Base-by-base conservation (phyloP, 2,329 filamentous ascomycete genomes). In the Fusarium zealandicum region DNA sequence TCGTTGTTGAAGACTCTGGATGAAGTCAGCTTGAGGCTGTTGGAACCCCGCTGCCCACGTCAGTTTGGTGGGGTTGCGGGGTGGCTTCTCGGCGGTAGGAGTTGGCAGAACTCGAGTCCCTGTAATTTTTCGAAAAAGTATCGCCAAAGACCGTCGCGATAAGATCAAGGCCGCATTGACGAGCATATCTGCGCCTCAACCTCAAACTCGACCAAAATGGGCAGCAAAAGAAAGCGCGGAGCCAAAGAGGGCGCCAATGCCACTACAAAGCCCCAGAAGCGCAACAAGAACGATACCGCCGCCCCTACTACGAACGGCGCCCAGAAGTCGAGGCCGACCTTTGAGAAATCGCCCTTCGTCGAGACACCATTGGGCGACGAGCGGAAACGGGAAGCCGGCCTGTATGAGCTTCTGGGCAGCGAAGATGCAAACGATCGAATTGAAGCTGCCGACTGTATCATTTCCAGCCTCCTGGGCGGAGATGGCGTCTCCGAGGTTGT, bases 401-500 rank as follows among this genome's bases (percentile, higher is more conserved):
- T 88, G 3, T 89, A 89, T 69, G 81, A 87, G 18, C 74, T 82
- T 1, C 79, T 89, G 1, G 82, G 82, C 27, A 87, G 83, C 61
- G 82, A 86, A 60, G 83, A 86, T 61, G 73, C 74, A 14, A 71
- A 74, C 12, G 80, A 86, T 36, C 79, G 86, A 38, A 78, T 87
- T 20, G 74, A 77, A 17, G 85, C 86, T 6, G 86, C 84, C 25
- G 80, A 82, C 55, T 82, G 79, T 17, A 82, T 88, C 27, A 72
- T 87, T 6, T 81, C 81, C 0, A 80, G 80, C 7, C 76, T 88
- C 2, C 68, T 87, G 1, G 78, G 72, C 32, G 76, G 75, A 36
- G 73, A 82, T 16, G 75, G 76, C 27, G 81, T 80, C 4, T 59
- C 78, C 3, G 83, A 87, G 68, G 64, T 75, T 1, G 80, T 83